Evolutionary conservation across 1,284 basidiomycete genomes (phyloP), one percentile per base, ranked within the genome.

Genomic region (Heliocybe sulcata): DNA sequence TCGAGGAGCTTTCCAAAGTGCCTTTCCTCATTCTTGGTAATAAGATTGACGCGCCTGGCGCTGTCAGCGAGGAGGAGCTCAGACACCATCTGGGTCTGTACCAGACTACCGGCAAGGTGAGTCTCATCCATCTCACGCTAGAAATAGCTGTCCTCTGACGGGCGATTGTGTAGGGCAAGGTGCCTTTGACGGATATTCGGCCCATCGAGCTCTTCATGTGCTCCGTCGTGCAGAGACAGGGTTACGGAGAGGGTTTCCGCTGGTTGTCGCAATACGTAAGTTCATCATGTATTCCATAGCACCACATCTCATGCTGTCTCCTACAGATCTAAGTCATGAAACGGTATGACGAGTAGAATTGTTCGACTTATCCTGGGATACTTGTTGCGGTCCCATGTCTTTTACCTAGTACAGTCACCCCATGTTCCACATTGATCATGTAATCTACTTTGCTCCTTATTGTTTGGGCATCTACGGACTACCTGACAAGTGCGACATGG

Each of bases 131-230:
- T n/a, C 45, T n/a, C 25, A 6, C 51, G 26, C 50, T 49, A 20
- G n/a, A n/a, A n/a, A n/a, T n/a, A n/a, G 31, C 26, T n/a, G 45
- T 35, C n/a, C 11, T 42, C 25, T 57, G 25, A 33, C 31, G 48
- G 9, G 55, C 33, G 42, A 57, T 53, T 12, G 60, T 49, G 16
- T 49, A 96, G 94, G 97, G 97, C 71, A 98, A 98, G 71, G 91
- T 98, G 42, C 95, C 94, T 58, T 85, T 99, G 64, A 90, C 81
- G 65, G 96, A 98, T 73, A 98, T 99, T 65, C 87, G 97, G 60
- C 96, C 97, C 31, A 98, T 99, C 72, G 97, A 99, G 73, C 84
- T 99, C 66, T 99, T 98, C 85, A 99, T 99, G 97, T 98, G 95
- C 79, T 99, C 97, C 16, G 96, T 99, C 57, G 96, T 99, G 56